A percentile compares a stretch with the other conserved stretches of the same genome.
Conservation (phyloP, 1,284 basidiomycete species). For the Mycena citricolor region DNA sequence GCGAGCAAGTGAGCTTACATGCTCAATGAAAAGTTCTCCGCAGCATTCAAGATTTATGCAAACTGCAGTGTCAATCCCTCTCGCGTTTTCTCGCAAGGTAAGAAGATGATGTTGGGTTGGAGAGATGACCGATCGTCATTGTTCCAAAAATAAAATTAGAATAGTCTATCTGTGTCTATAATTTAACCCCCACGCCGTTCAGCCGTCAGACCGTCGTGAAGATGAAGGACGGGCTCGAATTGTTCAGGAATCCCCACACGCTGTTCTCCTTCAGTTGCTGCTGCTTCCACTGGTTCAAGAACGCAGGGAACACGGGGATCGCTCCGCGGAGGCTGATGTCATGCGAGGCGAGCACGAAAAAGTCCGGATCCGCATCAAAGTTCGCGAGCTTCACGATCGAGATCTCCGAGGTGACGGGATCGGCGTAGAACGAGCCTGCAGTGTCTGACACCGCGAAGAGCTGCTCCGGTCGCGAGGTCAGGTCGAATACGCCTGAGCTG, state of each 20-base stretch:
- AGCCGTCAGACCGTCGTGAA: conserved; percentile 4
- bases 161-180: too few relatives aligned
- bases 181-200: too few relatives aligned
- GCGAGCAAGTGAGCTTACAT: too few relatives aligned
- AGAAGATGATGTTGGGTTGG: too few relatives aligned
- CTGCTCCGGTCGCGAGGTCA: conserved; percentile 8
- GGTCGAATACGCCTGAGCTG: conserved; percentile 4
- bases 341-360: conserved; percentile 23
- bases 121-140: too few relatives aligned
- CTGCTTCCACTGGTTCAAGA: conserved; percentile 22
- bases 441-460: conserved; percentile 10
- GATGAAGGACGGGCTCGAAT: conserved; percentile 13
- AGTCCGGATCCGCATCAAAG: conserved; percentile 22
- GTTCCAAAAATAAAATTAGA: too few relatives aligned
- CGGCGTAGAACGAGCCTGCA: conserved; percentile 1
- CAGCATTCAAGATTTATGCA: too few relatives aligned
- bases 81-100: too few relatives aligned
- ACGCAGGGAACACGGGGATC: conserved; percentile 13
- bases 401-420: conserved; percentile 1
- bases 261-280: conserved; percentile 23
- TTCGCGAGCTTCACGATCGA: conserved; percentile 15
- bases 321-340: conserved; percentile 14
- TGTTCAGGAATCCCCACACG: conserved; percentile 22
- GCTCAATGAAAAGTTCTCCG: too few relatives aligned
- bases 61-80: too few relatives aligned